Evolutionary conservation across 768 basidiomycete species (phyloP).

Genomic region (Hydnomerulius pinastri): DNA sequence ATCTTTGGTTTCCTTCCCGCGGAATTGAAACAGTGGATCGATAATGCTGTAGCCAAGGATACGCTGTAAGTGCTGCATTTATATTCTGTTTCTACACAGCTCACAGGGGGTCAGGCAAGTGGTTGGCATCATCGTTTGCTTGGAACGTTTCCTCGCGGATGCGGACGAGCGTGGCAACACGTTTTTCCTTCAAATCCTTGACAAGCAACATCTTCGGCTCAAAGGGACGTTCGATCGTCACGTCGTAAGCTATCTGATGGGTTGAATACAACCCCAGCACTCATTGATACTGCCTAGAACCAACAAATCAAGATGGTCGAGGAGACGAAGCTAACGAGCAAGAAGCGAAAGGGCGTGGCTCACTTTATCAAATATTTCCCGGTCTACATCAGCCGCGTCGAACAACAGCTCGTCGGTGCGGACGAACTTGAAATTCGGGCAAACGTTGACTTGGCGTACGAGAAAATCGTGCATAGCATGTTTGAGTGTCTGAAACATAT

Average conservation of each 20-base stretch:
- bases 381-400: slow-evolving; percentile 79
- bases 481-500: slow-evolving; percentile 93
- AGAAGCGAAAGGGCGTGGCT: slow-evolving; percentile 90
- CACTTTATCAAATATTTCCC: slow-evolving; percentile 95
- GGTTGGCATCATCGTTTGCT: slow-evolving; percentile 74
- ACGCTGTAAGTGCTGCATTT: slow-evolving; percentile 57
- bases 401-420: slow-evolving; percentile 78
- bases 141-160: slow-evolving; percentile 77
- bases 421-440: slow-evolving; percentile 77
- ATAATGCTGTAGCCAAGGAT: slow-evolving; percentile 74
- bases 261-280: slow-evolving; percentile 2
- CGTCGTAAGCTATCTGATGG: slow-evolving; percentile 46
- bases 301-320: slow-evolving; percentile 89
- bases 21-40: slow-evolving; percentile 85
- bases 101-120: slow-evolving; percentile 62
- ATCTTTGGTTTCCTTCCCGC: slow-evolving; percentile 91
- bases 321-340: slow-evolving; percentile 86
- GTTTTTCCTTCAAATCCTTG: slow-evolving; percentile 71
- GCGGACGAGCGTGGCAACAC: slow-evolving; percentile 79
- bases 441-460: slow-evolving; percentile 81
- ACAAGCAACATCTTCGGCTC: slow-evolving; percentile 80
- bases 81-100: slow-evolving; percentile 3
- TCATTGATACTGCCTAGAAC: slow-evolving; percentile 45
- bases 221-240: slow-evolving; percentile 78
- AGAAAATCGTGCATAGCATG: slow-evolving; percentile 86